Conservation (phyloP, 2,329 filamentous ascomycete species). For the Talaromyces sp. region DNA sequence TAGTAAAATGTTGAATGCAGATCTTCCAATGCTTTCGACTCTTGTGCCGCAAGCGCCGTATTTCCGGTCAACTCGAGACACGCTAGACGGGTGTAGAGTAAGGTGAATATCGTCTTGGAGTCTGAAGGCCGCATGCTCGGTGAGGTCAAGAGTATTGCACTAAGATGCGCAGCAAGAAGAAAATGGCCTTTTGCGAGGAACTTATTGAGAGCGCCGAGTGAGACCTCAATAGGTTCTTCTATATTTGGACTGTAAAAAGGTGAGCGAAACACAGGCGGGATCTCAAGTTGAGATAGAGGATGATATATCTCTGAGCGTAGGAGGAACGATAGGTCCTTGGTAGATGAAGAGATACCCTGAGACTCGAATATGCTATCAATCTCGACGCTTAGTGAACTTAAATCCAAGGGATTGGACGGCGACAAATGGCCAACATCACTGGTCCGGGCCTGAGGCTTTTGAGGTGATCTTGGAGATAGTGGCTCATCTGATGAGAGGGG, state of each 20-base stretch:
- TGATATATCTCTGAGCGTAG: constrained; percentile 79
- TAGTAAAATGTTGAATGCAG: constrained; percentile 53
- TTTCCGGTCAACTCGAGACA: constrained; percentile 77
- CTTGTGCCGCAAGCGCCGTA: constrained; percentile 61
- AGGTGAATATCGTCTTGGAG: constrained; percentile 62
- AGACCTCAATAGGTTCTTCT: constrained; percentile 48
- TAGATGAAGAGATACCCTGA: constrained; percentile 33
- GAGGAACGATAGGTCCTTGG: constrained; percentile 74
- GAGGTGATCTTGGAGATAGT: constrained; percentile 13
- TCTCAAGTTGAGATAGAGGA: constrained; percentile 60
- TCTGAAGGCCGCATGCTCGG: constrained; percentile 45
- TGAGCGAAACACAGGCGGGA: constrained; percentile 63
- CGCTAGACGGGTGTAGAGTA: constrained; percentile 76
- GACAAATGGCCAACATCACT: constrained; percentile 22
- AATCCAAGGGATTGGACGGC: constrained; percentile 31
- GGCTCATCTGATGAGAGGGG: constrained; percentile 16
- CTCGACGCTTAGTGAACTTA: constrained; percentile 8
- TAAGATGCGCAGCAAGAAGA: constrained; percentile 62
- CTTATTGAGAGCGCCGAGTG: constrained; percentile 48
- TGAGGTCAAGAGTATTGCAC: constrained; percentile 38
- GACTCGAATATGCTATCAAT: constrained; percentile 21
- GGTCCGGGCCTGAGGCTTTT: constrained; percentile 11
- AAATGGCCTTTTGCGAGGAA: constrained; percentile 73
- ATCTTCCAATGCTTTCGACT: constrained; percentile 60
- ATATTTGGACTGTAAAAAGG: constrained; percentile 59